A percentile compares a stretch with the other conserved stretches of the same genome.
Conservation (phyloP, 345 rosid species). For the Brassica cretica region DNA sequence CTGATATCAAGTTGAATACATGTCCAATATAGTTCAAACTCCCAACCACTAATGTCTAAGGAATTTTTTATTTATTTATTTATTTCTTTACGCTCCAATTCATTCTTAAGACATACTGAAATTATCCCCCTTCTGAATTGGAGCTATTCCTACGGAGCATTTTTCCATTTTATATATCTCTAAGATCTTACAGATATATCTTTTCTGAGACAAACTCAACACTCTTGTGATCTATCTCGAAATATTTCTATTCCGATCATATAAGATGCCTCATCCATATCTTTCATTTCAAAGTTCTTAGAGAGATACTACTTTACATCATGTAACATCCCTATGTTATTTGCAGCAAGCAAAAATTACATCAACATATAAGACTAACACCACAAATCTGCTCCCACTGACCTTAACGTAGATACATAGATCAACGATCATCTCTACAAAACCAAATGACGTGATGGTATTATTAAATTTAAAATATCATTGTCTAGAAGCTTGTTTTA, state of each 20-base stretch:
- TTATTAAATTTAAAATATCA: neutral
- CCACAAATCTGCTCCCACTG: neutral
- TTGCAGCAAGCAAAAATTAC: neutral
- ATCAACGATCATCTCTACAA: neutral
- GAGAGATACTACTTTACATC: neutral
- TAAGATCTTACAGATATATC: neutral
- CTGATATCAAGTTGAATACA: neutral
- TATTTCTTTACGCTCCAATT: neutral
- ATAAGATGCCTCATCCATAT: neutral
- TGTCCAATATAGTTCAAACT: neutral
- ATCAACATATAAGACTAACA: neutral
- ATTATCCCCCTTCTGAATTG: neutral
- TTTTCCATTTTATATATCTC: neutral
- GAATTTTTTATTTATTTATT: neutral
- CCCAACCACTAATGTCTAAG: neutral
- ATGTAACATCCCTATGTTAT: neutral
- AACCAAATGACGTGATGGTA: neutral
- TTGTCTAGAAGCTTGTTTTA: neutral
- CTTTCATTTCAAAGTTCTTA: neutral
- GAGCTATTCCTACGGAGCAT: neutral
- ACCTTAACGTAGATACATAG: neutral
- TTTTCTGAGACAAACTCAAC: neutral
- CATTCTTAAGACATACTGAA: neutral
- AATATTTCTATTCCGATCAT: neutral
- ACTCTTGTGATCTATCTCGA: neutral